phyloP scores from a whole-genome alignment of 78 protist species.

The Planoprotostelium fungivorum region DNA sequence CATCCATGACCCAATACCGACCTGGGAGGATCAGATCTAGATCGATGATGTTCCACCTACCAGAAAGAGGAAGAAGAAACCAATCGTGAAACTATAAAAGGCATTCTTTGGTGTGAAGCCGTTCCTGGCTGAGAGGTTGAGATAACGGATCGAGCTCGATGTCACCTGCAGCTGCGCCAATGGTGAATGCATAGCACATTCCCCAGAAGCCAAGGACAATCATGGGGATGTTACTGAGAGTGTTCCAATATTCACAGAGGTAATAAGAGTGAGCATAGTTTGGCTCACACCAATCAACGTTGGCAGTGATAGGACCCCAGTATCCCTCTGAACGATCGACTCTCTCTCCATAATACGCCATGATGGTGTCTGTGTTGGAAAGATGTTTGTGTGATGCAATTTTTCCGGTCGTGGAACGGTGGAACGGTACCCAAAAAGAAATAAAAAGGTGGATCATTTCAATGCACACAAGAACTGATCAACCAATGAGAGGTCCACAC shows the following conservation, averaged over 20 bases:
- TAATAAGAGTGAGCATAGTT: slow-evolving; percentile 32
- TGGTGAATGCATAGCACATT: slow-evolving; percentile 2
- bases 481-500: too few species aligned
- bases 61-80: slow-evolving; percentile 13
- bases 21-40: slow-evolving; percentile 10
- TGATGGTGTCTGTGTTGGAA: too few species aligned
- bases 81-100: not conserved
- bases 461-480: too few species aligned
- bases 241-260: slow-evolving; percentile 49
- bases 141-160: not conserved
- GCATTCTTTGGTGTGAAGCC: not conserved
- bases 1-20: slow-evolving; percentile 38
- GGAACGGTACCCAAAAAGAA: too few species aligned
- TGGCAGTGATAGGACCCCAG: slow-evolving; percentile 34
- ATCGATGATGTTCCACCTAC: slow-evolving; percentile 1
- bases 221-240: slow-evolving; percentile 23
- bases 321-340: too few species aligned
- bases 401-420: too few species aligned
- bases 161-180: not conserved
- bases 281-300: slow-evolving; percentile 59
- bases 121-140: not conserved
- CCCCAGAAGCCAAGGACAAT: slow-evolving; percentile 32
- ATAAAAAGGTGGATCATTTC: too few species aligned
- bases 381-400: too few species aligned
- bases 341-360: too few species aligned